These are phyloP conservation scores for Penicillium hesseltinei DNA, from an alignment of 2,329 filamentous ascomycete species.

Conservation along the genomic window DNA sequence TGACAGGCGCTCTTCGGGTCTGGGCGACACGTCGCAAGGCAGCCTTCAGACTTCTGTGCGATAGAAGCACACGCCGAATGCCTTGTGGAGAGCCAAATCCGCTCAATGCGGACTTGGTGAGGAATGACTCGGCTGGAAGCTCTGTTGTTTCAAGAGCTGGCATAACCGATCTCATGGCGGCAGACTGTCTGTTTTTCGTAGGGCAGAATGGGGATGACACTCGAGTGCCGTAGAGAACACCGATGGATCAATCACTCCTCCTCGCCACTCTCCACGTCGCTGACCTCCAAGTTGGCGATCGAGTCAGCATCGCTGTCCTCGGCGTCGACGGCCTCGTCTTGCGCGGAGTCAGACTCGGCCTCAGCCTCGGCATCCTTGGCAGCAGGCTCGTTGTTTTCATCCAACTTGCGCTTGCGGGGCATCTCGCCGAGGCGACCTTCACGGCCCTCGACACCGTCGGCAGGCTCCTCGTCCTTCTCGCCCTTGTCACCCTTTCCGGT, in stretches of 20 bases:
- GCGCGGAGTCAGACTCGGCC: conserved; percentile 30
- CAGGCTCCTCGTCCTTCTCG: conserved; percentile 45
- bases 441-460: conserved; percentile 62
- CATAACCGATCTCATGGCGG: neutral
- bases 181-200: neutral
- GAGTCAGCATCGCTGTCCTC: conserved; percentile 45
- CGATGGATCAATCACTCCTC: conserved; percentile 35
- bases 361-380: conserved; percentile 28
- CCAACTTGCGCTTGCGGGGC: conserved; percentile 71
- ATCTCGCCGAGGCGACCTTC: conserved; percentile 82
- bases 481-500: conserved; percentile 51
- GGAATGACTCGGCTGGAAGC: conserved; percentile 1
- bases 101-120: neutral
- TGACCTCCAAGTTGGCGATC: conserved; percentile 45
- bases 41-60: neutral
- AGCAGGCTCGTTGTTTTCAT: conserved; percentile 47
- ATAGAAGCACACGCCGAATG: neutral
- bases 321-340: conserved; percentile 40
- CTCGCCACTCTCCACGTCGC: conserved; percentile 43
- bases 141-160: conserved; percentile 9
- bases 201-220: conserved; percentile 4
- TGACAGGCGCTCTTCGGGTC: neutral
- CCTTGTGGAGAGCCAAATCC: conserved; percentile 1
- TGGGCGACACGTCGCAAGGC: neutral
- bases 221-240: conserved; percentile 1